Conservation (phyloP, 2,329 filamentous ascomycete genomes). For the Fusarium concolor region DNA sequence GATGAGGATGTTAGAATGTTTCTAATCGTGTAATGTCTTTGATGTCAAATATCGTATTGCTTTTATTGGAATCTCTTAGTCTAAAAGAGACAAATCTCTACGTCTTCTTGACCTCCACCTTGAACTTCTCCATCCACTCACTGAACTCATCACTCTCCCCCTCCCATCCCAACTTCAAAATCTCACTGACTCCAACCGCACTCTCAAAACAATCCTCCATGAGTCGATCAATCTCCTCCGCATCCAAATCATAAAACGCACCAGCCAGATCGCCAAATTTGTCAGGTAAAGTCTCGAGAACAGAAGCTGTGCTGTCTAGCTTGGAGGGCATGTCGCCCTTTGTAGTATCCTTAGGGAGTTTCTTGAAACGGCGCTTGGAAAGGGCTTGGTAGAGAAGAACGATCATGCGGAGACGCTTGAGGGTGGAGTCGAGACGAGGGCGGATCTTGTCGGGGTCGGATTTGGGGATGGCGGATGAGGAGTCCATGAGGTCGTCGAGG, state of each 20-base stretch:
- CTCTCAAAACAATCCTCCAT: conserved; percentile 71
- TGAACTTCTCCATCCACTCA: conserved; percentile 75
- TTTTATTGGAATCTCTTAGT: not conserved
- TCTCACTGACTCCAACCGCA: conserved; percentile 66
- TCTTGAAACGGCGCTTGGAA: conserved; percentile 75
- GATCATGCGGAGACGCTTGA: conserved; percentile 75
- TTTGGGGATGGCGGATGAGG: conserved; percentile 69
- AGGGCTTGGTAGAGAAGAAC: conserved; percentile 76
- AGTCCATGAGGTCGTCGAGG: conserved; percentile 76
- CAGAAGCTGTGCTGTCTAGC: conserved; percentile 67
- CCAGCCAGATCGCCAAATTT: conserved; percentile 76
- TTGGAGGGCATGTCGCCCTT: conserved; percentile 52
- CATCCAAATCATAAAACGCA: conserved; percentile 77
- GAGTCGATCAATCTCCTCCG: conserved; percentile 65
- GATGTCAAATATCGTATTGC: conserved; percentile 41
- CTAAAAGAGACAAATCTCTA: no score
- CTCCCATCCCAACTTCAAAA: conserved; percentile 71
- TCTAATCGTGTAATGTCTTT: not conserved
- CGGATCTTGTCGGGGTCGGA: conserved; percentile 73
- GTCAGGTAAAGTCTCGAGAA: conserved; percentile 72
- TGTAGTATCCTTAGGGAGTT: conserved; percentile 56
- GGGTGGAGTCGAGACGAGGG: conserved; percentile 71
- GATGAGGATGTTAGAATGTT: conserved; percentile 10
- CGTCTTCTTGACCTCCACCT: conserved; percentile 62
- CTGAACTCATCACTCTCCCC: conserved; percentile 80